Evolutionary conservation across 31 red algal species (phyloP), one percentile per base, ranked within the genome.

Genomic region (Asparagopsis taxiformis): DNA sequence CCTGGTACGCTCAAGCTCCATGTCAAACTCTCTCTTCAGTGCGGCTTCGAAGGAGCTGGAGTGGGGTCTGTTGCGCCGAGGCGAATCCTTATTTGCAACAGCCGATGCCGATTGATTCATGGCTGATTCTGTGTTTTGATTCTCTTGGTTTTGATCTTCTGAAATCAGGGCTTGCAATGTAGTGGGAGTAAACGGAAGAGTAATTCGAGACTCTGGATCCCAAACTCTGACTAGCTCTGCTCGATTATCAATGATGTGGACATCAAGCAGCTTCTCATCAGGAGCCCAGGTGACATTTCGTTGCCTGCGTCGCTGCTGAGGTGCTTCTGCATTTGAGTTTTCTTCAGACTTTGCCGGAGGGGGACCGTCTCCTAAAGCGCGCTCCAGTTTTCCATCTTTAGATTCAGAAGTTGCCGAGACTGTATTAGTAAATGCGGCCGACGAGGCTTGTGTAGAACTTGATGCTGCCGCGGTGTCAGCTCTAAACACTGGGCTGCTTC

Each of bases 201-300:
- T 84, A 57, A 84, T 84, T 56, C 73, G 44, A 28, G 49, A 73
- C 15, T 84, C 79, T 37, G 79, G 79, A 56, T 84, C 67, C 79
- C 79, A 84, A 15, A 58, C 64, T 22, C 68, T 54, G 25, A 84
- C 39, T 2, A 84, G 58, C 3, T 84, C 67, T 2, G 62, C 38
- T 2, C 79, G 66, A 17, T 53, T 73, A 59, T 84, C 58, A 63
- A 84, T 84, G n/a, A 50, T 54, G 17, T 73, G 66, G 22, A 84
- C 67, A 29, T 84, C 79, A 19, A 72, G 67, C 35, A 84, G 66
- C 2, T 63, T 72, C 34, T 84, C 79, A 5, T 55, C 34, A 20
- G 25, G 6, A 3, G 68, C 79, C 79, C 79, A 84, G 22, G 55
- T 55, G 22, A 84, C 68, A 26, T 34, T 62, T 53, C 50, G 61